Evolutionary conservation across 768 basidiomycete species (phyloP).

Genomic region (Lepiota venenata): DNA sequence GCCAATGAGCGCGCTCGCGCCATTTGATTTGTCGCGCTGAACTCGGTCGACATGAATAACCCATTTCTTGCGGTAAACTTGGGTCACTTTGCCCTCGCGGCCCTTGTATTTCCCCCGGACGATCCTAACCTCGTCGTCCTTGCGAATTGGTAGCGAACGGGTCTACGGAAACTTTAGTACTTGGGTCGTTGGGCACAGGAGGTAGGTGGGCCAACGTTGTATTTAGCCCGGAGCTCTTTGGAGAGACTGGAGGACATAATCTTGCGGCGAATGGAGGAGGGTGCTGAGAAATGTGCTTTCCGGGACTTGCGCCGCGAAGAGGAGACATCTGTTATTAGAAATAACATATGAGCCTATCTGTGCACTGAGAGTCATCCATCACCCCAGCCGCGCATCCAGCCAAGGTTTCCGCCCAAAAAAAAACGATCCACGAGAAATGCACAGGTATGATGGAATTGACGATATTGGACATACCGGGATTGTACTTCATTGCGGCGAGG

Average conservation of each 20-base stretch:
- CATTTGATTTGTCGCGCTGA: constrained; percentile 95
- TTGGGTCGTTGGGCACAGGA: background rate
- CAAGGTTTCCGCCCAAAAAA: constrained; percentile 23
- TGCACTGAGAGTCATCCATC: constrained; percentile 18
- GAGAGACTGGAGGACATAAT: constrained; percentile 97
- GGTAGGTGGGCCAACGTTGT: constrained; percentile 63
- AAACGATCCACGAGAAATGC: constrained; percentile 22
- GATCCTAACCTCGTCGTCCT: constrained; percentile 97
- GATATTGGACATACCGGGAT: constrained; percentile 63
- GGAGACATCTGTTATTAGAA: constrained; percentile 61
- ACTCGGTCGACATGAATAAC: constrained; percentile 98
- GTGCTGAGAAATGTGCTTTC: constrained; percentile 96
- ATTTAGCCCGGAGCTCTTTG: constrained; percentile 90
- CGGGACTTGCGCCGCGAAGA: constrained; percentile 96
- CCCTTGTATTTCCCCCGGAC: constrained; percentile 99
- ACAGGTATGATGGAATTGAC: constrained; percentile 16
- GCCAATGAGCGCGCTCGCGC: constrained; percentile 89
- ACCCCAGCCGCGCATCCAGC: constrained; percentile 50
- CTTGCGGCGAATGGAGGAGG: constrained; percentile 92
- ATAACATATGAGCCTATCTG: constrained; percentile 28
- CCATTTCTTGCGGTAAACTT: constrained; percentile 99
- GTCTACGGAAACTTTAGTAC: constrained; percentile 40
- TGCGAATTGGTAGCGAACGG: constrained; percentile 92
- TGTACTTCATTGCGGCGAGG: constrained; percentile 65
- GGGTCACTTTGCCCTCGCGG: constrained; percentile 95